These are phyloP conservation scores for Miscanthus lutarioriparius DNA, from an alignment of 176 grass and related monocot genomes.

Conservation along the genomic window DNA sequence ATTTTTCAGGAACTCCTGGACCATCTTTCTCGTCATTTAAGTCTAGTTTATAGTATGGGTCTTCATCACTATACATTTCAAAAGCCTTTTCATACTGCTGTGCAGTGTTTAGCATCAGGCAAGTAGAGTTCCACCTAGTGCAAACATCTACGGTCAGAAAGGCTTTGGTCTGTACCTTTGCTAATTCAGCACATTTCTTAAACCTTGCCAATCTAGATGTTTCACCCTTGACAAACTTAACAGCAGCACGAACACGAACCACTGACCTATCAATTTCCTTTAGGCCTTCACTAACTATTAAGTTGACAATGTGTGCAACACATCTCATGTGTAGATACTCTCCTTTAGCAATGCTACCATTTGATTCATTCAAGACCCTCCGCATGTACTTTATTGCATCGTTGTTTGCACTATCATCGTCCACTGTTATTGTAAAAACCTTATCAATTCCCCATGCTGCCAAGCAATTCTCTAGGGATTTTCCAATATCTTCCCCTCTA, in stretches of 20 bases:
- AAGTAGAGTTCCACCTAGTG: neutral
- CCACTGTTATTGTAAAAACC: neutral
- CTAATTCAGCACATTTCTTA: neutral
- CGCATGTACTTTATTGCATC: neutral
- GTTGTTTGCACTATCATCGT: neutral
- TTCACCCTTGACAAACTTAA: neutral
- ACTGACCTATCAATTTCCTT: neutral
- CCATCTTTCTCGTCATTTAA: neutral
- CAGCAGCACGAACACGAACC: neutral
- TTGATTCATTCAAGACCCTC: neutral
- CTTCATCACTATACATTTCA: neutral
- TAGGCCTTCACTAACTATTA: neutral
- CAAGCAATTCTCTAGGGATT: neutral
- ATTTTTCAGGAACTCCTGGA: neutral
- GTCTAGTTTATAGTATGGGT: neutral
- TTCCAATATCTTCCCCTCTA: conserved; percentile 4
- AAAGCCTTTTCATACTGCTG: neutral
- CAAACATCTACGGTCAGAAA: neutral
- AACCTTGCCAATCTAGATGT: neutral
- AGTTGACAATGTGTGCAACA: neutral
- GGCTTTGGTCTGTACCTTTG: neutral
- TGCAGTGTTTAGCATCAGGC: neutral
- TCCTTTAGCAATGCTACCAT: neutral
- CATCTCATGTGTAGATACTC: neutral
- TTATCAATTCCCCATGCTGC: neutral